Evolutionary conservation across 805 yeast genomes (phyloP), one percentile per base, ranked within the genome.

Genomic region (Saccharomycopsis olivae): DNA sequence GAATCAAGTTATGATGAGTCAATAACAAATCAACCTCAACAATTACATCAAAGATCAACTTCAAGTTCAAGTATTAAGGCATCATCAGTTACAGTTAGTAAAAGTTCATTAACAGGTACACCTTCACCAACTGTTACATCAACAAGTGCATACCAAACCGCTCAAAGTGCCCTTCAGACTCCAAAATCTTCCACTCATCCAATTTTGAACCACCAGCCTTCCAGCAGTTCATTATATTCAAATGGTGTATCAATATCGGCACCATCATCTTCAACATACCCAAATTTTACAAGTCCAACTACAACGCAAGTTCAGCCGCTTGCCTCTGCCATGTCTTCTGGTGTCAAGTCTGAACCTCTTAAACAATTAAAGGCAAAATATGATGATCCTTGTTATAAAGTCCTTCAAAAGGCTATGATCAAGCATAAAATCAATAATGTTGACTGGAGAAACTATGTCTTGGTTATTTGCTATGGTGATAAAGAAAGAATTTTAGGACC

Each of bases 381-480:
- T 18, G 95, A 87, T 40, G 97, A 89, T 51, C 87, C 96, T 2
- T 87, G 96, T 56, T 77, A 81, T 51, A 83, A 83, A 56, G 80
- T 89, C 17, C 62, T 92, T 35, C 94, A 84, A 52, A 85, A 81
- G 27, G 96, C 95, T 4, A 78, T 86, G 82, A 75, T 78, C 49
- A 69, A 94, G 46, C 94, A 88, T 60, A 78, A 77, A 44, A 68
- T 89, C 36, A 76, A 75, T 34, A 72, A 75, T 24, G 78, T 74
- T 38, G 95, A 86, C 53, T 83, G 95, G 88, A 69, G 82, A 38
- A 81, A 85, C 52, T 89, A 87, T 55, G 95, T 88, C 2, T 62
- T 89, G 38, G 87, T 88, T 14, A 82, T 89, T 13, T 82, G 94
- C 54, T 87, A 85, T 54, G 95, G 92, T 18, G 95, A 87, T 55